Percentiles rank a stretch among this genome's conserved stretches.
Conservation (phyloP, 1,139 yeast genomes). For the Blastobotrys indianensis region DNA sequence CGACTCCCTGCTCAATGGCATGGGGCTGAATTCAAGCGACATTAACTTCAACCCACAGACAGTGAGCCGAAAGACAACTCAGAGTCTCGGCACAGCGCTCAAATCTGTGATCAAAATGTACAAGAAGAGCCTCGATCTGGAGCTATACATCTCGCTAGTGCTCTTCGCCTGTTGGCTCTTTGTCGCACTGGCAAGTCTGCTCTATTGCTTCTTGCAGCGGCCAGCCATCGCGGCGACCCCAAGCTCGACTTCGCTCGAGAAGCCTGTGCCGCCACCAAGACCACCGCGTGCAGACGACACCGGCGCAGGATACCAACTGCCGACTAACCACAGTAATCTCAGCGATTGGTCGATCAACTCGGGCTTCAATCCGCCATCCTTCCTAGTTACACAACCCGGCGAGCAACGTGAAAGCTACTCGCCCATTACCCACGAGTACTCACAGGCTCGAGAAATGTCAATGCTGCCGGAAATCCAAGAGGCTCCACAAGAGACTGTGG, state of each 20-base stretch:
- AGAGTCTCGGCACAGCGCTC: slow-evolving; percentile 10
- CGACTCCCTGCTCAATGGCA: slow-evolving; percentile 15
- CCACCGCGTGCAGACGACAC: background rate
- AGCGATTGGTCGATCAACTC: too few species aligned
- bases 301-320: background rate
- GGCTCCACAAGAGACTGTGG: background rate
- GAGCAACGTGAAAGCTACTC: too few species aligned
- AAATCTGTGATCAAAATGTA: slow-evolving; percentile 17
- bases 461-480: too few species aligned
- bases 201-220: slow-evolving; percentile 17
- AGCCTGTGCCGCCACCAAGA: background rate
- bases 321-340: background rate
- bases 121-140: slow-evolving; percentile 19
- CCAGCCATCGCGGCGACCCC: background rate
- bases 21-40: slow-evolving; percentile 1
- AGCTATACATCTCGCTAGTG: slow-evolving; percentile 23
- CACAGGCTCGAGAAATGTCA: too few species aligned
- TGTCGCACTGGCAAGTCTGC: slow-evolving; percentile 20
- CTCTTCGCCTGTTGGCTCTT: slow-evolving; percentile 23
- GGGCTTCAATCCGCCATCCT: background rate
- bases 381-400: background rate
- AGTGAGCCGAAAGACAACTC: slow-evolving; percentile 7
- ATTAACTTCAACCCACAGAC: slow-evolving; percentile 7
- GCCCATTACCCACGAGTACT: too few species aligned
- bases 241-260: background rate